Conservation (phyloP, 768 basidiomycete species). For the Austroboletus festivus region DNA sequence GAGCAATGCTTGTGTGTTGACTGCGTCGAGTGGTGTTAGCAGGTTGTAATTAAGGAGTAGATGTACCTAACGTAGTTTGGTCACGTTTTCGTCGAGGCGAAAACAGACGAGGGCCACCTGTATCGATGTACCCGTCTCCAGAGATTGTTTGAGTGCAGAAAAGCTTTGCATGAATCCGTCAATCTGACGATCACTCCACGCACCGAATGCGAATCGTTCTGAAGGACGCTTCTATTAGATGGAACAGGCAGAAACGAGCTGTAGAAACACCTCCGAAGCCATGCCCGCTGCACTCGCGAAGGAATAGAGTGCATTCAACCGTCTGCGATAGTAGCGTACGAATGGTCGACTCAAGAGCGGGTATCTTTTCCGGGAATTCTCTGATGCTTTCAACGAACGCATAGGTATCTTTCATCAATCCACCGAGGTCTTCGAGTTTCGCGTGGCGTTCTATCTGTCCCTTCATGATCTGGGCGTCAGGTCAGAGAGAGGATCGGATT, state of each 20-base stretch:
- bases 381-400: conserved; percentile 31
- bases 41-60: neutral
- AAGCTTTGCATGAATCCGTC: conserved; percentile 21
- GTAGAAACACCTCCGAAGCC: conserved; percentile 34
- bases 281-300: conserved; percentile 34
- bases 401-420: conserved; percentile 32
- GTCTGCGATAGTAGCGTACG: conserved; percentile 30
- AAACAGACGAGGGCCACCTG: conserved; percentile 28
- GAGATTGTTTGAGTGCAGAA: conserved; percentile 22
- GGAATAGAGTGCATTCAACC: conserved; percentile 35
- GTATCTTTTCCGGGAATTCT: conserved; percentile 27
- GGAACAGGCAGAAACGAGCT: too few species aligned
- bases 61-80: conserved; percentile 20
- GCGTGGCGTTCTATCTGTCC: conserved; percentile 27
- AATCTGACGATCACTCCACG: conserved; percentile 22
- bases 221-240: neutral
- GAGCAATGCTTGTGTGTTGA: conserved; percentile 17
- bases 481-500: conserved; percentile 8
- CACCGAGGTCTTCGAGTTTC: conserved; percentile 25
- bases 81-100: conserved; percentile 28
- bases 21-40: conserved; percentile 9
- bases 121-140: conserved; percentile 23
- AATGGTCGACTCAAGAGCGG: conserved; percentile 27
- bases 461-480: conserved; percentile 21
- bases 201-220: conserved; percentile 18